A percentile compares a stretch with the other conserved stretches of the same genome.
Conservation (phyloP, 768 basidiomycete genomes). For the Chiua virens region DNA sequence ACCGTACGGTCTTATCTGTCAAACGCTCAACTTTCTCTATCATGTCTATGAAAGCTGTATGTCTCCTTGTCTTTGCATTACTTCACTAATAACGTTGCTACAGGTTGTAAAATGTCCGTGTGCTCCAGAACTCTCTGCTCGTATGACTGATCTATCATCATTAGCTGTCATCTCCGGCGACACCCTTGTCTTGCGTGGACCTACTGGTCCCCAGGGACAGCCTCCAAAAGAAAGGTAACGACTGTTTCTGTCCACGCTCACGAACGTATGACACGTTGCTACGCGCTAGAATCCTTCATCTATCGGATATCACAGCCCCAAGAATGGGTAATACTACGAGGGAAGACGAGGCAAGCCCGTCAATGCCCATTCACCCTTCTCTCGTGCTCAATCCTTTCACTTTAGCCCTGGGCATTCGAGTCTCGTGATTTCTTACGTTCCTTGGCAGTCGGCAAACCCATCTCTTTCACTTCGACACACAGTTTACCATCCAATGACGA, state of each 20-base stretch:
- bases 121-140: background rate
- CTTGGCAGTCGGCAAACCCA: conserved; percentile 85
- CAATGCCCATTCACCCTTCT: background rate
- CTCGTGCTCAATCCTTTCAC: background rate
- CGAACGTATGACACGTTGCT: conserved; percentile 6
- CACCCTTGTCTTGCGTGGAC: conserved; percentile 79
- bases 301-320: conserved; percentile 85
- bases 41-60: conserved; percentile 79
- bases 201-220: conserved; percentile 78
- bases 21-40: background rate
- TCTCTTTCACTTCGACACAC: conserved; percentile 81
- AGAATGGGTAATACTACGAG: conserved; percentile 78
- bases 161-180: conserved; percentile 90
- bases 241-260: background rate
- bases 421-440: conserved; percentile 89
- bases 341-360: conserved; percentile 78
- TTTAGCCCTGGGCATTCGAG: conserved; percentile 86
- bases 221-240: conserved; percentile 85
- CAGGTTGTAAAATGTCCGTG: conserved; percentile 64
- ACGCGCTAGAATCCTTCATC: conserved; percentile 70
- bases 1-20: no score
- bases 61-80: conserved; percentile 22
- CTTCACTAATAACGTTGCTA: background rate
- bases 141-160: conserved; percentile 20
- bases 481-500: conserved; percentile 77